Evolutionary conservation across 139 green algal genomes (phyloP).

Genomic region (Coelastrella sp.): DNA sequence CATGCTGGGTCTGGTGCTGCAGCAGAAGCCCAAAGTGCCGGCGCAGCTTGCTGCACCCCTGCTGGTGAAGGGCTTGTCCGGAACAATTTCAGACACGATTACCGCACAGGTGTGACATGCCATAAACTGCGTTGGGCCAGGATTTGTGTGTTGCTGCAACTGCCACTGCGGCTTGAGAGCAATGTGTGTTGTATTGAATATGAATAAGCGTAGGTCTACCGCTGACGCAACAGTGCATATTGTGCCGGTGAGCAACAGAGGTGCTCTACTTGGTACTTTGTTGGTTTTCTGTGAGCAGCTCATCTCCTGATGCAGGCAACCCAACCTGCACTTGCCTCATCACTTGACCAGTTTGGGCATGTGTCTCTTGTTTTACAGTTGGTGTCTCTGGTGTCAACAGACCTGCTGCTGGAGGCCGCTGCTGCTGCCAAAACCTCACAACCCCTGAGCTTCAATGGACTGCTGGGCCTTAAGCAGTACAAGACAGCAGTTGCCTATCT

Average conservation of each 20-base stretch:
- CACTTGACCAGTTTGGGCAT: background rate
- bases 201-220: too few relatives aligned
- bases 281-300: too few relatives aligned
- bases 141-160: too few relatives aligned
- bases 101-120: too few relatives aligned
- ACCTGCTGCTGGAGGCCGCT: background rate
- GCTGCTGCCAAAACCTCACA: background rate
- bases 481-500: background rate
- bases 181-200: too few relatives aligned
- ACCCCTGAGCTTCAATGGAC: background rate
- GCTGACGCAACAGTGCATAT: too few relatives aligned
- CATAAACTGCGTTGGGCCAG: too few relatives aligned
- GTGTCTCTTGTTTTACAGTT: background rate
- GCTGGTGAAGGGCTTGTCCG: background rate
- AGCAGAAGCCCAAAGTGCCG: background rate
- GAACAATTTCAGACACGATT: background rate
- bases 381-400: background rate
- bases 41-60: background rate
- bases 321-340: background rate
- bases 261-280: too few relatives aligned
- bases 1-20: background rate
- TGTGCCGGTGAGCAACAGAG: too few relatives aligned
- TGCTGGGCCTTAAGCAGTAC: conserved; percentile 20
- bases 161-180: too few relatives aligned
- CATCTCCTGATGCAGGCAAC: background rate